A percentile compares a stretch with the other conserved stretches of the same genome.
Evolutionary conservation across 177 flowering plant species (phyloP).

Genomic region (Tripterygium wilfordii): DNA sequence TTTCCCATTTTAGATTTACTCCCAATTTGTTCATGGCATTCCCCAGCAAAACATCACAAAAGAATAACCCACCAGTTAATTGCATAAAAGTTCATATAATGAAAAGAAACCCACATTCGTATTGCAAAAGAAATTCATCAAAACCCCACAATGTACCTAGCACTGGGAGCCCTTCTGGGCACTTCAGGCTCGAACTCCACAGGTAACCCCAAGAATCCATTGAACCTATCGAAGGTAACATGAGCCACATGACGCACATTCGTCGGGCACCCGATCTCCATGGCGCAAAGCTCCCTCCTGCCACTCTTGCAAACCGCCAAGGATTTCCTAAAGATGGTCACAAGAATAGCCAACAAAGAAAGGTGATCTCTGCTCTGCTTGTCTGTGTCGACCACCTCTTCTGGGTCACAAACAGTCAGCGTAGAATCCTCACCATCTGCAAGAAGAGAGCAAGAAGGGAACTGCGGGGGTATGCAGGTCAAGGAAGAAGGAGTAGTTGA

Average conservation of each 20-base stretch:
- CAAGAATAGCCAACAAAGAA: conserved; percentile 66
- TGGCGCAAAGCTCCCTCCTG: conserved; percentile 41
- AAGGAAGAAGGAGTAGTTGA: conserved; percentile 6
- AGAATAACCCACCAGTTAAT: too few species aligned
- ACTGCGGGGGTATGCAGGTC: conserved; percentile 1
- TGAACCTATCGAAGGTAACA: conserved; percentile 85
- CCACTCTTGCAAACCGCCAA: conserved; percentile 50
- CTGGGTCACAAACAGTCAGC: conserved; percentile 20
- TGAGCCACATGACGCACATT: conserved; percentile 85
- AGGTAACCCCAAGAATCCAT: conserved; percentile 91
- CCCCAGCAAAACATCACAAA: too few species aligned
- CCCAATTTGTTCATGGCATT: too few species aligned
- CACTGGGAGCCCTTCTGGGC: conserved; percentile 81
- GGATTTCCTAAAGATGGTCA: conserved; percentile 63
- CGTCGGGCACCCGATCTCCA: conserved; percentile 92
- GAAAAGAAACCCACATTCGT: not conserved
- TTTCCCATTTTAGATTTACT: too few species aligned
- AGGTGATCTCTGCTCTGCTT: conserved; percentile 32
- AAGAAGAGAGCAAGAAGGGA: not conserved
- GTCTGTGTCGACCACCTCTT: conserved; percentile 10
- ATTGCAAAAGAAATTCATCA: conserved; percentile 3
- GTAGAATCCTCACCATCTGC: conserved; percentile 5
- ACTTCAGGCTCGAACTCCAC: conserved; percentile 91
- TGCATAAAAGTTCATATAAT: too few species aligned
- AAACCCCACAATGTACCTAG: conserved; percentile 45